phyloP scores from a whole-genome alignment of 75 land plant species.

The Pinus albicaulis region DNA sequence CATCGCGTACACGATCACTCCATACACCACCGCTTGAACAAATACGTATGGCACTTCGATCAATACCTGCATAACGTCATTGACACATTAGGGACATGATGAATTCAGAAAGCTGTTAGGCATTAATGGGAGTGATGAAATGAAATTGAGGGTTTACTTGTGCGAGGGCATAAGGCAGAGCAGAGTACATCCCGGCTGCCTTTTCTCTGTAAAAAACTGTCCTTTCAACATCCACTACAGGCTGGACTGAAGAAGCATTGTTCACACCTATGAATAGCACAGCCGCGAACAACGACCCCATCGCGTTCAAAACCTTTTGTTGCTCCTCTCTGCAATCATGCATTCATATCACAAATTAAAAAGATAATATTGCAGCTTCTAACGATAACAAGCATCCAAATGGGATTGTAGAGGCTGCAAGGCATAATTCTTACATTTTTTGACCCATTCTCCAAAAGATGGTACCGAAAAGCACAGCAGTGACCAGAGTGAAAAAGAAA shows the following conservation, averaged over 20 bases:
- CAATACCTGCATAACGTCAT: conserved; percentile 26
- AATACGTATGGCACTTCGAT: conserved; percentile 44
- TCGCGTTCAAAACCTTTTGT: neutral
- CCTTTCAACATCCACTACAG: conserved; percentile 7
- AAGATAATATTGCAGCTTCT: neutral
- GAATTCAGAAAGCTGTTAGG: too few species aligned
- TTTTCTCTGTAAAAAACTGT: conserved; percentile 10
- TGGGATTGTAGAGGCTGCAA: too few species aligned
- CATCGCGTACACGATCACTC: conserved; percentile 31
- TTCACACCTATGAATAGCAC: conserved; percentile 1
- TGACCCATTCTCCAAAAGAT: conserved; percentile 69
- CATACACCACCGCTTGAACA: conserved; percentile 27
- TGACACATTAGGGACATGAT: too few species aligned
- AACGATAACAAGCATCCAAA: too few species aligned
- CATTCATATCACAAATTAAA: neutral
- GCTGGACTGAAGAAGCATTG: neutral
- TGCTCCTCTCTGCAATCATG: neutral
- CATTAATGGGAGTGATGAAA: neutral
- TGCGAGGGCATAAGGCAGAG: conserved; percentile 4
- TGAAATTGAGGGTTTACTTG: neutral
- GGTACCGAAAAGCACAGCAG: conserved; percentile 62
- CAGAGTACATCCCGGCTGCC: conserved; percentile 8
- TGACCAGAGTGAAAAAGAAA: conserved; percentile 48
- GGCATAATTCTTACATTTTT: conserved; percentile 30
- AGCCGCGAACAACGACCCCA: conserved; percentile 3